Evolutionary conservation across 106 monocot genomes (phyloP), one percentile per base, ranked within the genome.

Genomic region (Alisma plantagoaquatica): DNA sequence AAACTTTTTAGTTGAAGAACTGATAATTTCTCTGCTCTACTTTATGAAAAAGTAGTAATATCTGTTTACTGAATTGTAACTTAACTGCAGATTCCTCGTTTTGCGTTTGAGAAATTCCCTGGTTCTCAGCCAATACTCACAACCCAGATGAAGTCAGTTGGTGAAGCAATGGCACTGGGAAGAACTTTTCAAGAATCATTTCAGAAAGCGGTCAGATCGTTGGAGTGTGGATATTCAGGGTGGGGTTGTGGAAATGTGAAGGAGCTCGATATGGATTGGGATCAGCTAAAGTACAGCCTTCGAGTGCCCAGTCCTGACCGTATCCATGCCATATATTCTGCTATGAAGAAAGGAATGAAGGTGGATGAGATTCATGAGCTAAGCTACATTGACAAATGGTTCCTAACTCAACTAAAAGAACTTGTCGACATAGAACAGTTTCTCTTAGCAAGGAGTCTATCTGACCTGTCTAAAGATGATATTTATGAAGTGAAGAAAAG

Each of bases 91-190:
- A 96, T 96, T 64, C 96, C 96, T n/a, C 72, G 96, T 27, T 96
- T 96, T 78, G 96, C 96, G 51, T 96, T 96, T 51, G 96, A 96
- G 55, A 96, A 96, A 66, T 96, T 96, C 45, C 96, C 89, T 49
- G 96, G 96, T 56, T 96, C 84, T 51, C 73, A 85, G 56, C 81
- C 96, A 62, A 54, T 79, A 63, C 54, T 96, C 60, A 89, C 96
- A 12, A 96, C 96, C 14, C 96, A 96, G 59, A 96, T 96, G 96
- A 96, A 96, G 61, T 96, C 96, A 7, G 96, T 96, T 59, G 96
- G 96, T 41, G 96, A 96, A 66, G 65, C 96, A 54, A 96, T 96
- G 96, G 89, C 96, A 29, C 29, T 96, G 33, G 96, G 96, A 10
- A 65, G 96, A 27, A 89, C 84, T 27, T 96, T 96, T 46, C 96